Evolutionary conservation across 768 basidiomycete genomes (phyloP).

Genomic region (Xerocomellus amylosporus): DNA sequence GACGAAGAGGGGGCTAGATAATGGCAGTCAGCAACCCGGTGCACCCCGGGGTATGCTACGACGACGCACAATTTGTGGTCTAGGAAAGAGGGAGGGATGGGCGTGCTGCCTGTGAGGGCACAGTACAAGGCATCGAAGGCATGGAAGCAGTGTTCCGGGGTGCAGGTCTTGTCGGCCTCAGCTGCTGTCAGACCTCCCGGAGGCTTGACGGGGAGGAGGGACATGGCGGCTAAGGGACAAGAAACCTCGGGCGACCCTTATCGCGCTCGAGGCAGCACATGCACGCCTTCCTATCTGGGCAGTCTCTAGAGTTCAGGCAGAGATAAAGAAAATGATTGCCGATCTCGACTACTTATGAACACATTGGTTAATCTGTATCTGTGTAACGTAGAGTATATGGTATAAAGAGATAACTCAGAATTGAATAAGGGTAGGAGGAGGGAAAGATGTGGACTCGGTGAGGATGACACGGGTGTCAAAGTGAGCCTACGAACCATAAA

Average conservation of each 20-base stretch:
- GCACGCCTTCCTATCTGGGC: slow-evolving; percentile 30
- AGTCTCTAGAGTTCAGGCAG: background rate
- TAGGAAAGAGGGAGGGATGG: slow-evolving; percentile 60
- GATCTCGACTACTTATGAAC: slow-evolving; percentile 30
- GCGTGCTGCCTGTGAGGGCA: slow-evolving; percentile 52
- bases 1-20: slow-evolving; percentile 75
- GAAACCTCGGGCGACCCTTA: slow-evolving; percentile 3
- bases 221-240: slow-evolving; percentile 43
- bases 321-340: slow-evolving; percentile 7
- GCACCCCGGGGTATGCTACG: background rate
- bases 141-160: slow-evolving; percentile 72
- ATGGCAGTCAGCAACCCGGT: slow-evolving; percentile 5
- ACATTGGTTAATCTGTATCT: slow-evolving; percentile 36
- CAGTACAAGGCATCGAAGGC: slow-evolving; percentile 83
- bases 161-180: slow-evolving; percentile 50
- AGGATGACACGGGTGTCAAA: slow-evolving; percentile 21
- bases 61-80: slow-evolving; percentile 75
- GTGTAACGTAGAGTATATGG: slow-evolving; percentile 39
- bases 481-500: slow-evolving; percentile 23
- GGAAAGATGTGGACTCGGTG: slow-evolving; percentile 11
- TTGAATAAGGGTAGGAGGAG: slow-evolving; percentile 31
- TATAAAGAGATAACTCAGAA: slow-evolving; percentile 40
- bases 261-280: background rate
- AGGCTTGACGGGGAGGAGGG: slow-evolving; percentile 53
- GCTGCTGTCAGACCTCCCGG: slow-evolving; percentile 39